Conservation (phyloP, 257 asterid genomes). For the Osmanthus fragrans region DNA sequence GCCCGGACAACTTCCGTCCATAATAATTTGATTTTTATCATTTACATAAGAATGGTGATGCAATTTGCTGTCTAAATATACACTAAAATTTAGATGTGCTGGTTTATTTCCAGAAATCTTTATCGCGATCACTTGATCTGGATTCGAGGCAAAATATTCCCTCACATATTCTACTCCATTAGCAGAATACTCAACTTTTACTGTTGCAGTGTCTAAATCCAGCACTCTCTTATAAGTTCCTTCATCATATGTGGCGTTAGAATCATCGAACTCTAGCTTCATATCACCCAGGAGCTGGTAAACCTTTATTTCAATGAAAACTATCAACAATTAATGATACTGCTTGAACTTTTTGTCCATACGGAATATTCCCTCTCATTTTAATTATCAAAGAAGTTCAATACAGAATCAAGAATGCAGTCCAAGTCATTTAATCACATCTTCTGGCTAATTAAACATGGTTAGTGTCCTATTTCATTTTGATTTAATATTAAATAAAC, state of each 20-base stretch:
- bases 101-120: conserved; percentile 62
- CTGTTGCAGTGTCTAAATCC: conserved; percentile 75
- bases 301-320: conserved; percentile 40
- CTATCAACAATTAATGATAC: not conserved
- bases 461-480: not conserved
- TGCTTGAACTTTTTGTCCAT: not conserved
- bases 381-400: not conserved
- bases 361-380: not conserved
- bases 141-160: conserved; percentile 64
- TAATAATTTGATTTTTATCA: conserved; percentile 49
- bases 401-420: not conserved
- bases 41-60: conserved; percentile 49
- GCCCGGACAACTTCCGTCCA: conserved; percentile 67
- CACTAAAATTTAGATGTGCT: conserved; percentile 45
- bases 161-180: conserved; percentile 47
- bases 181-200: conserved; percentile 48
- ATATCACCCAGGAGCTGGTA: conserved; percentile 85
- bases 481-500: too few species aligned
- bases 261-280: conserved; percentile 54
- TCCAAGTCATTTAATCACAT: not conserved
- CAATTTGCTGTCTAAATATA: conserved; percentile 59
- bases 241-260: conserved; percentile 43
- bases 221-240: conserved; percentile 63
- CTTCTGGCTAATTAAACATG: not conserved
- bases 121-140: conserved; percentile 59